A percentile compares a stretch with the other conserved stretches of the same genome.
phyloP scores from a whole-genome alignment of 495 filamentous ascomycete genomes.

The Xylaria acuta region DNA sequence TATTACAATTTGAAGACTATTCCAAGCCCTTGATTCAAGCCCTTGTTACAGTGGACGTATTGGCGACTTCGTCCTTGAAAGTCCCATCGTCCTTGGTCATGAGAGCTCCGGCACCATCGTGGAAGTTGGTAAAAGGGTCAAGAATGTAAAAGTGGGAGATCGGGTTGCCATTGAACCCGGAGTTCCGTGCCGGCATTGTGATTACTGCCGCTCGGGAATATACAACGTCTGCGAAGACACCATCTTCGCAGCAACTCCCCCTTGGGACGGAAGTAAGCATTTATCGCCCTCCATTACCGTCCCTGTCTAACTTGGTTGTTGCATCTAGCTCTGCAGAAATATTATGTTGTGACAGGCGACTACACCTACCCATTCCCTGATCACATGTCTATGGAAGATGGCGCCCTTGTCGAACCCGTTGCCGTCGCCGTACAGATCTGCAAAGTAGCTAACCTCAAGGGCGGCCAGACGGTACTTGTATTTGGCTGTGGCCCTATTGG shows the following conservation, averaged over 20 bases:
- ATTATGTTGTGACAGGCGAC: constrained; percentile 60
- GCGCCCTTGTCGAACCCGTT: constrained; percentile 62
- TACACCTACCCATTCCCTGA: constrained; percentile 62
- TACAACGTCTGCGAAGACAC: constrained; percentile 62
- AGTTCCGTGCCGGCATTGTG: constrained; percentile 58
- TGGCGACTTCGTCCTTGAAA: constrained; percentile 41
- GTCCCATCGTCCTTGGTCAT: constrained; percentile 68
- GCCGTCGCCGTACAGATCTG: constrained; percentile 62
- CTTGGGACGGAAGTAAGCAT: constrained; percentile 53
- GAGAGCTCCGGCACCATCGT: constrained; percentile 76
- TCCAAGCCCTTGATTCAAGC: no score
- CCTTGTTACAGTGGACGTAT: no score
- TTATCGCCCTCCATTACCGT: not conserved
- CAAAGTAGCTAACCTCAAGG: constrained; percentile 52
- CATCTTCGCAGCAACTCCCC: constrained; percentile 61
- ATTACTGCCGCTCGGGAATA: constrained; percentile 57
- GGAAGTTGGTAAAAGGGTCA: constrained; percentile 71
- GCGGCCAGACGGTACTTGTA: constrained; percentile 59
- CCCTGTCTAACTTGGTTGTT: not conserved
- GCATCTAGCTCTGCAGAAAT: constrained; percentile 52
- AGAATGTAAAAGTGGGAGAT: constrained; percentile 68
- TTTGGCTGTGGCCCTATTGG: constrained; percentile 64
- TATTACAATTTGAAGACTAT: no score
- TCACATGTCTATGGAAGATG: constrained; percentile 55
- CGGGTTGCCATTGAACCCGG: constrained; percentile 63